phyloP scores from a whole-genome alignment of 2,329 filamentous ascomycete genomes.

The Monosporascus sp. region DNA sequence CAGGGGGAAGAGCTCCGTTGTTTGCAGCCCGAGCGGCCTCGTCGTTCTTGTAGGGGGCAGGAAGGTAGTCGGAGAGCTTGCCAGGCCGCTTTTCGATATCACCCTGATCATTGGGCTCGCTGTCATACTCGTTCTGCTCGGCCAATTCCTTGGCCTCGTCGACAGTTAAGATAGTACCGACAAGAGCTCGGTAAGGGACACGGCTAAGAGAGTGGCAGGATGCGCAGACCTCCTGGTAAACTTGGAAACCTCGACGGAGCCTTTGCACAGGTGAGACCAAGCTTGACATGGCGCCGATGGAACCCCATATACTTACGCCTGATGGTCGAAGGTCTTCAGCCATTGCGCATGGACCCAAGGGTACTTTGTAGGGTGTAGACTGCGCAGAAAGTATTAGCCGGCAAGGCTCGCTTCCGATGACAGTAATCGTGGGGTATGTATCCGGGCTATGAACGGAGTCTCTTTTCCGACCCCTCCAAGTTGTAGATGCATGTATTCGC shows the following conservation, averaged over 20 bases:
- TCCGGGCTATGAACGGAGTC: not conserved
- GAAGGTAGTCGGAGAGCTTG: constrained; percentile 97
- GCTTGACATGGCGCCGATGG: constrained; percentile 4
- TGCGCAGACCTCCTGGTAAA: constrained; percentile 97
- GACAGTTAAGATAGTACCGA: constrained; percentile 88
- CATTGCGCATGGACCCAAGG: constrained; percentile 93
- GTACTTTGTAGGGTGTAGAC: constrained; percentile 86
- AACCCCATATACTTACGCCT: constrained; percentile 63
- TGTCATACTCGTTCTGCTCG: constrained; percentile 98
- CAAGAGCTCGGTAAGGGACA: constrained; percentile 87
- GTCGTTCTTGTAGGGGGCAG: constrained; percentile 95
- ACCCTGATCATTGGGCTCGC: constrained; percentile 95
- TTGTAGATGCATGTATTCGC: not conserved
- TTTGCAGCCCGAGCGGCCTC: constrained; percentile 97
- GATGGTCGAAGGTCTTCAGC: constrained; percentile 95
- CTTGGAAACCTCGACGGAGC: constrained; percentile 97
- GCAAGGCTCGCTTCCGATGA: constrained; percentile 9
- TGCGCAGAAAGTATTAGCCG: constrained; percentile 34
- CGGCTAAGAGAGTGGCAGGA: constrained; percentile 95
- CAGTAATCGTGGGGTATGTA: not conserved
- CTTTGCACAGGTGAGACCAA: constrained; percentile 54
- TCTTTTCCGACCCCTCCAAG: constrained; percentile 7
- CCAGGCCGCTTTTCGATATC: constrained; percentile 97
- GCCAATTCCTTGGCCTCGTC: constrained; percentile 97
- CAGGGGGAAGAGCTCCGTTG: constrained; percentile 94